Percentiles rank a stretch among this genome's conserved stretches.
These are phyloP conservation scores for Mrakia gelida DNA, from an alignment of 768 basidiomycete genomes.

Conservation along the genomic window DNA sequence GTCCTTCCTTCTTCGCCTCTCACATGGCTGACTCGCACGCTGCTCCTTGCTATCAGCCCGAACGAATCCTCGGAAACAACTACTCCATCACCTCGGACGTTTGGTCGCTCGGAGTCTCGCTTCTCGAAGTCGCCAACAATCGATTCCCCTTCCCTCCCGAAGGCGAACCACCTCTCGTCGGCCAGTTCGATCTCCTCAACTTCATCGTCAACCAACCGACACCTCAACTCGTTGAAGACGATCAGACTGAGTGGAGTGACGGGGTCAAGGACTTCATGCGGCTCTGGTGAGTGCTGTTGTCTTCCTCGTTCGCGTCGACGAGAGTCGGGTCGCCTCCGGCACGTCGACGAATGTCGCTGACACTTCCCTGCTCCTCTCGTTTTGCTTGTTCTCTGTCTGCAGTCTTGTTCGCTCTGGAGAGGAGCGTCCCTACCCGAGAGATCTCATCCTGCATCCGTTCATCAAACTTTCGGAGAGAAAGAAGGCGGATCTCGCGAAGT, in stretches of 20 bases:
- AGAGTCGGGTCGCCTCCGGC: no score
- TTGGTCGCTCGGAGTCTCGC: constrained; percentile 46
- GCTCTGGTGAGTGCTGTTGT: constrained; percentile 25
- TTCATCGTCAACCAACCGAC: constrained; percentile 32
- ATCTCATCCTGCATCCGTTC: constrained; percentile 31
- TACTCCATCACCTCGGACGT: constrained; percentile 47
- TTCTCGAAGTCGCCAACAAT: constrained; percentile 46
- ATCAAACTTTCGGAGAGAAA: constrained; percentile 21
- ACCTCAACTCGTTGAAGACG: constrained; percentile 28
- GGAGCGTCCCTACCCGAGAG: constrained; percentile 29
- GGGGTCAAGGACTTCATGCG: constrained; percentile 27
- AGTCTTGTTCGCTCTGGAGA: constrained; percentile 19
- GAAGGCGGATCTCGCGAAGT: constrained; percentile 29
- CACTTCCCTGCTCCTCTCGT: neutral
- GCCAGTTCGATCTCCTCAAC: constrained; percentile 33
- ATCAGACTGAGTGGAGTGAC: constrained; percentile 23
- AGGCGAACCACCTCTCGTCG: constrained; percentile 37
- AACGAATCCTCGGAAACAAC: constrained; percentile 44
- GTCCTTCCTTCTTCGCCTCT: neutral
- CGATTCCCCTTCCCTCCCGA: constrained; percentile 47
- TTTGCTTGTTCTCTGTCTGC: neutral
- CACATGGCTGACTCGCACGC: neutral
- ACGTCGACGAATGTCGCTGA: neutral
- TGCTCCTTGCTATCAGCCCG: constrained; percentile 38
- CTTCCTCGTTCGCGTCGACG: neutral